Percentiles rank a stretch among this genome's conserved stretches.
Conservation (phyloP, 2,329 filamentous ascomycete genomes). For the Aspergillus vadensis region DNA sequence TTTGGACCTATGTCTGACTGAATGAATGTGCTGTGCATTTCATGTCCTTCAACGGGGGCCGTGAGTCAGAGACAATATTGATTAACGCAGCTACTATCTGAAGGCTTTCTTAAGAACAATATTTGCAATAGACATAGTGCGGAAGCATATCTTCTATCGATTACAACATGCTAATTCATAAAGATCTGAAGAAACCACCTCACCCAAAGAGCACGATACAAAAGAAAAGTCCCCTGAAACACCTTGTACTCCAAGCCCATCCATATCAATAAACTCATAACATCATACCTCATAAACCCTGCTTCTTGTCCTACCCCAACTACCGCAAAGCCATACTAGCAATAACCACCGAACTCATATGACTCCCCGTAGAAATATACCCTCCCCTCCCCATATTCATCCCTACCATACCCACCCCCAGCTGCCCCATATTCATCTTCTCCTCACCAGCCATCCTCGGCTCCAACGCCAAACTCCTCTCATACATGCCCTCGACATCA, state of each 20-base stretch:
- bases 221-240: no score
- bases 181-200: no score
- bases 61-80: no score
- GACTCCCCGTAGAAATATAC: slow-evolving; percentile 17
- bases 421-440: slow-evolving; percentile 65
- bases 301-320: neutral
- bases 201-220: no score
- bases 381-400: neutral
- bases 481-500: slow-evolving; percentile 86
- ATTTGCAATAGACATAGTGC: no score
- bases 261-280: neutral
- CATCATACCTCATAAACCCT: neutral
- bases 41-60: no score
- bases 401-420: neutral
- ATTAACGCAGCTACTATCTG: no score
- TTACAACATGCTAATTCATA: no score
- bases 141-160: no score
- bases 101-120: no score
- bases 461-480: slow-evolving; percentile 90
- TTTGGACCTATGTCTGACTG: no score
- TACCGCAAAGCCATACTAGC: slow-evolving; percentile 20
- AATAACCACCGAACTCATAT: slow-evolving; percentile 22
- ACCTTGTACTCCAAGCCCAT: neutral
- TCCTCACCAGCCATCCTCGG: slow-evolving; percentile 96
- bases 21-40: no score